Evolutionary conservation across 139 green algal genomes (phyloP), one percentile per base, ranked within the genome.

Genomic region (Coelastrella sp.): DNA sequence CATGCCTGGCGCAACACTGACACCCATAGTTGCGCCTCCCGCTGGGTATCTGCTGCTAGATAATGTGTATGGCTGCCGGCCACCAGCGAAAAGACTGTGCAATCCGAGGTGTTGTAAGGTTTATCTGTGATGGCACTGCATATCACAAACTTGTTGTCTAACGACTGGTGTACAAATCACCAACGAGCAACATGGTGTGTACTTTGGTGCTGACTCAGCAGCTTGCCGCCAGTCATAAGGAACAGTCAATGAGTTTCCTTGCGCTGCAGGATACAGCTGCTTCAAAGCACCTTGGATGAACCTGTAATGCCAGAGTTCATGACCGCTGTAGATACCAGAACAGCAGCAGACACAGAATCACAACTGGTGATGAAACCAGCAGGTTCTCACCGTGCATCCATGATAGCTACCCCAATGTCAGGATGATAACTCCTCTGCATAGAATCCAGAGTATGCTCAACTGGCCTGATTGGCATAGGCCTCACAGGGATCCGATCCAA

Each of bases 1-100:
- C 93, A 96, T 2, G 86, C 80, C 17, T 91, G 64, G 2, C 86
- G 90, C 25, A 96, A 88, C 23, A 74, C 74, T 32, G 88, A 83
- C 37, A 96, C 91, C 93, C 93, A 96, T 19, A 79, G 21, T 69
- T 84, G 50, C 0, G 88, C 91, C 88, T 93, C 88, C 21, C 83
- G 79, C 19, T 79, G 62, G 0, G 81, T 92, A 5, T 90, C 84
- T 8, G 91, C 89, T 43, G 89, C 88, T 53, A 94, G 64, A 86
- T 92, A 94, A 78, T 93, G 90, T 27, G 89, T 93, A 79, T 94
- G 91, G 23, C 86, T 85, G 21, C 91, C 91, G 30, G 86, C 85
- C 38, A 92, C 91, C 8, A 89, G 30, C 17, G 67, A 69, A 30
- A 89, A 86, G 27, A 86, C 84, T n/a, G 67, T 53, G 35, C 77